These are phyloP conservation scores for Termitomyces sp. DNA, from an alignment of 768 basidiomycete species.

Conservation along the genomic window DNA sequence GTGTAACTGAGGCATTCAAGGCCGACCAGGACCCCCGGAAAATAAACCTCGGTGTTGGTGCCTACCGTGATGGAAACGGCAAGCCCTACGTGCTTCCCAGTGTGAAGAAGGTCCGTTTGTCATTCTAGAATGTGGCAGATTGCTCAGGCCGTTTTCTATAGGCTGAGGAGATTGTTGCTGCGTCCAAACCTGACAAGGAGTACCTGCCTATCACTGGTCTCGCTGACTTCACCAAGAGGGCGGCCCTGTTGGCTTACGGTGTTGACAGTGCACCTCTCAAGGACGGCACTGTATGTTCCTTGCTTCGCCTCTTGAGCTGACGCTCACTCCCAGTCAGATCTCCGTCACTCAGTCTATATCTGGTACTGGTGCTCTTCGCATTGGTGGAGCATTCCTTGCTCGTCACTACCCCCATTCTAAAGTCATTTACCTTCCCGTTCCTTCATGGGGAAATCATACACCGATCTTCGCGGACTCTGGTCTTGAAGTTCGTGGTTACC, in stretches of 20 bases:
- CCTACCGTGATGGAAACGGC: slow-evolving; percentile 90
- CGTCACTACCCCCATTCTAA: slow-evolving; percentile 86
- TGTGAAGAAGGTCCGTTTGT: slow-evolving; percentile 70
- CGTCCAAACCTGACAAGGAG: slow-evolving; percentile 82
- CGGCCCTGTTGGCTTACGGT: slow-evolving; percentile 90
- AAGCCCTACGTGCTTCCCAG: slow-evolving; percentile 92
- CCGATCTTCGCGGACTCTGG: slow-evolving; percentile 93
- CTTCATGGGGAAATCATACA: slow-evolving; percentile 98
- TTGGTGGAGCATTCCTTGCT: slow-evolving; percentile 89
- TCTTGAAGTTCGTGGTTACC: slow-evolving; percentile 87
- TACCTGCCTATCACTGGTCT: slow-evolving; percentile 96
- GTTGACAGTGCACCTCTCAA: slow-evolving; percentile 69
- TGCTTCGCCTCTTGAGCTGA: slow-evolving; percentile 3
- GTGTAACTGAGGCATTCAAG: slow-evolving; percentile 94
- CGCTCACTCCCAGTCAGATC: slow-evolving; percentile 43
- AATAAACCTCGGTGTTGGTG: slow-evolving; percentile 97
- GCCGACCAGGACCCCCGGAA: slow-evolving; percentile 89
- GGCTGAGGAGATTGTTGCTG: slow-evolving; percentile 74
- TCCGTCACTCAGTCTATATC: slow-evolving; percentile 93
- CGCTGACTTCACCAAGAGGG: slow-evolving; percentile 78
- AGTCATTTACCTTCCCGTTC: slow-evolving; percentile 86
- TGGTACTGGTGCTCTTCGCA: slow-evolving; percentile 94
- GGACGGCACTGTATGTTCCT: slow-evolving; percentile 61
- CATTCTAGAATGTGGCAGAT: background rate
- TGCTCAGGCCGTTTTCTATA: slow-evolving; percentile 22